phyloP scores from a whole-genome alignment of 306 rosid species.

The Quercus aquifolioides region DNA sequence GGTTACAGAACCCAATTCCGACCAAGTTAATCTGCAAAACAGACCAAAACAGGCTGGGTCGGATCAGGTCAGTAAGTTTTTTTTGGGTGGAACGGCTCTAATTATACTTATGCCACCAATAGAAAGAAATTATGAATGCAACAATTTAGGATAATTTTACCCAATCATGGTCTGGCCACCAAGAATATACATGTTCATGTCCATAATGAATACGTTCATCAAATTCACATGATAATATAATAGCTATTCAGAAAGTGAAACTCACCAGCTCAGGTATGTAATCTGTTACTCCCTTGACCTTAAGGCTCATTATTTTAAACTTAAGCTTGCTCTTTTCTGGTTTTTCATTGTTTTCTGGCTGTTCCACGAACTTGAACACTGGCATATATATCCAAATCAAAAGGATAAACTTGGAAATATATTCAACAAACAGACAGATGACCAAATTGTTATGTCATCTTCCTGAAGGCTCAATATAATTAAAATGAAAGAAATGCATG shows the following conservation, averaged over 20 bases:
- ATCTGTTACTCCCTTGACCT: conserved; percentile 87
- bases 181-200: neutral
- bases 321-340: conserved; percentile 81
- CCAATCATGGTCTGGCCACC: neutral
- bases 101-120: neutral
- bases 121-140: neutral
- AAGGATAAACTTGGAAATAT: neutral
- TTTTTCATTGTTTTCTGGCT: conserved; percentile 88
- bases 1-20: too few species aligned
- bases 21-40: too few species aligned
- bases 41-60: too few species aligned
- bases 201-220: neutral
- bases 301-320: conserved; percentile 98
- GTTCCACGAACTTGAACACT: conserved; percentile 98
- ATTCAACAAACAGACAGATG: neutral
- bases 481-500: neutral
- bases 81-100: too few species aligned
- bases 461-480: neutral
- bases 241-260: conserved; percentile 16
- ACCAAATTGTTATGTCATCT: neutral
- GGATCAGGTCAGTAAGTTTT: too few species aligned
- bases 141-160: neutral
- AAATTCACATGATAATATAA: neutral
- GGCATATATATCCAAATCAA: conserved; percentile 21
- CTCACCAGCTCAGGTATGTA: conserved; percentile 97